Evolutionary conservation across 2,329 filamentous ascomycete genomes (phyloP), one percentile per base, ranked within the genome.

Genomic region (Rhinocladiella mackenziei): DNA sequence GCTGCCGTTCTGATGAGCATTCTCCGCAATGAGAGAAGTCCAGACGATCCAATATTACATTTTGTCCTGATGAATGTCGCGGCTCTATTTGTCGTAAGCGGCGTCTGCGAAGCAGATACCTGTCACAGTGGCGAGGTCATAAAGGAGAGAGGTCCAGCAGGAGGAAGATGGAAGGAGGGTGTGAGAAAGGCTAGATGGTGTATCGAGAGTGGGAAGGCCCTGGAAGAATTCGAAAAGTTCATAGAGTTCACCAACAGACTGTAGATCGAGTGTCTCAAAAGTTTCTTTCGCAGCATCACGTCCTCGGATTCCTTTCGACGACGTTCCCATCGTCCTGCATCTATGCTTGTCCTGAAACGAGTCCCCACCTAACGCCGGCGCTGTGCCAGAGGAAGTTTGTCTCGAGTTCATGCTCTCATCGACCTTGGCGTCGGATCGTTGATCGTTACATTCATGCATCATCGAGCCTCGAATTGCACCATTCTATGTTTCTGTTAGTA

Each of bases 381-480:
- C n/a, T n/a, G n/a, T n/a, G n/a, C n/a, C n/a, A n/a, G n/a, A n/a
- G n/a, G 6, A 26, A 11, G 6, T 11, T 26, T 26, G 23, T 7
- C 23, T 6, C 6, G 6, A 7, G 23, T 7, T 26, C 23, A 7
- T 11, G 23, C 23, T 7, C 23, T 26, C 23, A 31, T 14, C 6
- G 28, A 11, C 11, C 15, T 2, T 2, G 2, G 15, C 15, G 28
- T 6, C 28, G 19, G 11, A 19, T 14, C 11, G 11, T 20, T 35
- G 11, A 22, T 10, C 4, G 32, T 33, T 9, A 23, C 4, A 4
- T 7, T 22, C 18, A 23, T 11, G n/a, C 9, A 18, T 75, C 68
- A 97, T 69, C 91, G 80, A 39, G 92, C 92, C 74, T 98, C 89
- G 62, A 98, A 97, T 71, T 98, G 92, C 39, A 97, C 89, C 89